Evolutionary conservation across 129 eudicot genomes (phyloP), one percentile per base, ranked within the genome.

Genomic region (Flaveria sonorensis): DNA sequence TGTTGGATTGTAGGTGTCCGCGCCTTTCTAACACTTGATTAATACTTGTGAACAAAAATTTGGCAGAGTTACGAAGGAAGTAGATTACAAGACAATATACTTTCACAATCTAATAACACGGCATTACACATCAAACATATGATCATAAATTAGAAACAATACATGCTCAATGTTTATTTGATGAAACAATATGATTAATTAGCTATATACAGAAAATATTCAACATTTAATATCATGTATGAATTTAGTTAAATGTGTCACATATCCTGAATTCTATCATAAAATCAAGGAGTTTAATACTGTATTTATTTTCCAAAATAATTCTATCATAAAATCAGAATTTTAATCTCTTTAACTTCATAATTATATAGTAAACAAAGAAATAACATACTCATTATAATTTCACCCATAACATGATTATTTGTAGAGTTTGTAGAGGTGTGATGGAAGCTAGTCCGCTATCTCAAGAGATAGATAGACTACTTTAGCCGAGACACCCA

Each of bases 1-100:
- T 73, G 79, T 28, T 56, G 79, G 79, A 18, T 74, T 65, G 70
- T 36, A 63, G 79, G 51, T 24, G 70, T 68, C 61, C 68, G 55
- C 42, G 79, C 62, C 74, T 73, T 66, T 80, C 75, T 53, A 80
- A 74, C 83, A 80, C 83, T 73, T 80, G 79, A 73, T 80, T 73
- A 46, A 80, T 73, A 55, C 83, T 80, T 63, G 43, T 36, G 16
- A 60, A 15, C 52, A 52, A 52, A 77, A n/a, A 40, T 3, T 30
- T 30, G 36, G 36, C 4, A n/a, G 7, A 2, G 60, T 53, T 72
- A 64, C 8, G 5, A 6, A 28, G 47, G 57, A 28, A 65, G 42
- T 73, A 73, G 19, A 10, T 39, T 24, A 28, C 47, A 40, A 52
- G 67, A 62, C 40, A 52, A 50, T 48, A 79, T 62, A 50, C 23